These are phyloP conservation scores for Hansenula lynferdii DNA, from an alignment of 1,139 yeast genomes.

Conservation along the genomic window DNA sequence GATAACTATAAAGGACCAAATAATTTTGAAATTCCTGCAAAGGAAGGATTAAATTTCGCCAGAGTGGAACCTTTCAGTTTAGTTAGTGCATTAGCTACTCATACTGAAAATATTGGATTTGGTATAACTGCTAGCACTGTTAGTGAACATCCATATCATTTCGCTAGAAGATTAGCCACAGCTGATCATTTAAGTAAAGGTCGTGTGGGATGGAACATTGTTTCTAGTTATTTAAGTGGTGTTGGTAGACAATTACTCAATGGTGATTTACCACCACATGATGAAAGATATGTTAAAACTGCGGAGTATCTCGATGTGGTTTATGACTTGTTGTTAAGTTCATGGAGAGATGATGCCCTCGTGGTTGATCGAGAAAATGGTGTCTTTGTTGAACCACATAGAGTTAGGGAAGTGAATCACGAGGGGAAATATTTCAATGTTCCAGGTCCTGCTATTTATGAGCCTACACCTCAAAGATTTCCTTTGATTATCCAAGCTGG, in stretches of 20 bases:
- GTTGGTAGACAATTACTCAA: conserved; percentile 34
- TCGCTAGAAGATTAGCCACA: conserved; percentile 34
- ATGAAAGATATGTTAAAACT: conserved; percentile 34
- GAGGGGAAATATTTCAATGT: conserved; percentile 33
- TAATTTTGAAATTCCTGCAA: conserved; percentile 24
- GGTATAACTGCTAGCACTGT: conserved; percentile 35
- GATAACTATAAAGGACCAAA: conserved; percentile 32
- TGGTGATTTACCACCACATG: conserved; percentile 33
- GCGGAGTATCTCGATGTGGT: conserved; percentile 34
- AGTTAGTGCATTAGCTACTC: conserved; percentile 34
- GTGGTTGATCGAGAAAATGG: conserved; percentile 30
- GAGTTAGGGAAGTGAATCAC: conserved; percentile 24
- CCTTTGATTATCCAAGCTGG: conserved; percentile 42
- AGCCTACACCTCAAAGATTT: conserved; percentile 38
- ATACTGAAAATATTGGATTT: conserved; percentile 30
- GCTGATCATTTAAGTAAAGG: conserved; percentile 35
- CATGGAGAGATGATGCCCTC: conserved; percentile 36
- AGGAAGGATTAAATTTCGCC: conserved; percentile 33
- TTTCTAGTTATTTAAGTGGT: conserved; percentile 35
- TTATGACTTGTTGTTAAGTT: conserved; percentile 31
- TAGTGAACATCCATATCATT: conserved; percentile 35
- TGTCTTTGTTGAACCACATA: conserved; percentile 19
- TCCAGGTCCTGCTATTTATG: conserved; percentile 34
- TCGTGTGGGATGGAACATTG: conserved; percentile 38
- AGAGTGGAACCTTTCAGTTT: conserved; percentile 27